These are phyloP conservation scores for Macrotyloma uniflorum DNA, from an alignment of 306 rosid species.

Conservation along the genomic window DNA sequence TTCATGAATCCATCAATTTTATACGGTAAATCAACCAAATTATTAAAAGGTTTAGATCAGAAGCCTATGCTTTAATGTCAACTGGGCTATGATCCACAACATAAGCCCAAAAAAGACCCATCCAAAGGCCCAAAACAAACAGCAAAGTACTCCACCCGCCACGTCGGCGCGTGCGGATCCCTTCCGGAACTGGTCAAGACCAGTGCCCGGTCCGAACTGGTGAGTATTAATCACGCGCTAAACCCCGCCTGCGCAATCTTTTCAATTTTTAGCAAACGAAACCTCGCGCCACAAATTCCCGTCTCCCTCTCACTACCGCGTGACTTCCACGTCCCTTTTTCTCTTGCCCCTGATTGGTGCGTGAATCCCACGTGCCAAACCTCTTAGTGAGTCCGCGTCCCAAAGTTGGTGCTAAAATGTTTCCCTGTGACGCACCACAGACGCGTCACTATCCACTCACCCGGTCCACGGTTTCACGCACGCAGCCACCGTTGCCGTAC, in stretches of 20 bases:
- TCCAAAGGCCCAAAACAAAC: not conserved
- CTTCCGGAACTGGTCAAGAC: not conserved
- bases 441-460: constrained; percentile 48
- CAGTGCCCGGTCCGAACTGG: constrained; percentile 1
- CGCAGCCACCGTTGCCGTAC: constrained; percentile 67
- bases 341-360: not conserved
- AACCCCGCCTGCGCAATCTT: constrained; percentile 18
- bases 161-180: constrained; percentile 34
- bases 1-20: too few species aligned
- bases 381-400: constrained; percentile 22
- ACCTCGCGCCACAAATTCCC: constrained; percentile 47
- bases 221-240: constrained; percentile 13
- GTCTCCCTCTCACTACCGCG: not conserved
- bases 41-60: too few species aligned
- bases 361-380: not conserved
- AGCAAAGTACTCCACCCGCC: constrained; percentile 31
- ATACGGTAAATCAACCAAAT: too few species aligned
- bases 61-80: not conserved
- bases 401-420: constrained; percentile 32
- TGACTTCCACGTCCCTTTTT: not conserved
- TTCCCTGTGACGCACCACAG: constrained; percentile 48
- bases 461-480: constrained; percentile 39
- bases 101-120: not conserved
- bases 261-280: constrained; percentile 45
- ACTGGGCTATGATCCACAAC: not conserved